phyloP scores from a whole-genome alignment of 1,139 yeast species.

The Meyerozyma sp. region DNA sequence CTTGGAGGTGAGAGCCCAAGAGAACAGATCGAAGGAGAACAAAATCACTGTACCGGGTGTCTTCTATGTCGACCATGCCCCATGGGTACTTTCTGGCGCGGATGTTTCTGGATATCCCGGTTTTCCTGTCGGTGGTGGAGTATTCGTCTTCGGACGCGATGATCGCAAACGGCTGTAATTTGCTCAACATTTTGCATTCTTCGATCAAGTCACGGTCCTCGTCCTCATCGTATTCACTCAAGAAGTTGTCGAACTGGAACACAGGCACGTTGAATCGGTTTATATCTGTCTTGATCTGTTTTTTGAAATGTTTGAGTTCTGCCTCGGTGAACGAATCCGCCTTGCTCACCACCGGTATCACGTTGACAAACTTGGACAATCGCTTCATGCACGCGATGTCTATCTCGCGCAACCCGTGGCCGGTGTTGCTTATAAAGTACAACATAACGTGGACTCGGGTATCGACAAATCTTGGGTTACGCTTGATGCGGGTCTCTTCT shows the following conservation, averaged over 20 bases:
- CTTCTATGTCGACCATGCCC: conserved; percentile 85
- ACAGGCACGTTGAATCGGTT: conserved; percentile 74
- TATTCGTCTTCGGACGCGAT: conserved; percentile 62
- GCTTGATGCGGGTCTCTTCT: conserved; percentile 85
- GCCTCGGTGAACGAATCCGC: conserved; percentile 80
- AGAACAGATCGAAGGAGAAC: conserved; percentile 76
- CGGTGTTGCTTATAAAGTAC: conserved; percentile 70
- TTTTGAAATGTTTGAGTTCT: conserved; percentile 60
- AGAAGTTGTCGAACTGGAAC: conserved; percentile 60
- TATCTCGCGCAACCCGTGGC: conserved; percentile 71
- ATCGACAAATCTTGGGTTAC: conserved; percentile 79
- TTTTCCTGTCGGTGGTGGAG: conserved; percentile 45
- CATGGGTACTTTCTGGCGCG: conserved; percentile 91
- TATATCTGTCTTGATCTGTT: conserved; percentile 62
- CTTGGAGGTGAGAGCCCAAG: conserved; percentile 89
- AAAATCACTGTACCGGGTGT: conserved; percentile 79
- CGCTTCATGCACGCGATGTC: conserved; percentile 75
- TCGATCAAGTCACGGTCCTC: conserved; percentile 74
- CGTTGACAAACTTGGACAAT: conserved; percentile 75
- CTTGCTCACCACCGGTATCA: conserved; percentile 82
- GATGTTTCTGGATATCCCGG: conserved; percentile 50
- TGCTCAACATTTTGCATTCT: conserved; percentile 72
- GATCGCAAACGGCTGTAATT: conserved; percentile 80
- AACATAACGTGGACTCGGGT: conserved; percentile 70
- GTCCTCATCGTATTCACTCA: conserved; percentile 41